Base-by-base conservation (phyloP, 2,329 filamentous ascomycete genomes). In the Clarireedia hainanense region DNA sequence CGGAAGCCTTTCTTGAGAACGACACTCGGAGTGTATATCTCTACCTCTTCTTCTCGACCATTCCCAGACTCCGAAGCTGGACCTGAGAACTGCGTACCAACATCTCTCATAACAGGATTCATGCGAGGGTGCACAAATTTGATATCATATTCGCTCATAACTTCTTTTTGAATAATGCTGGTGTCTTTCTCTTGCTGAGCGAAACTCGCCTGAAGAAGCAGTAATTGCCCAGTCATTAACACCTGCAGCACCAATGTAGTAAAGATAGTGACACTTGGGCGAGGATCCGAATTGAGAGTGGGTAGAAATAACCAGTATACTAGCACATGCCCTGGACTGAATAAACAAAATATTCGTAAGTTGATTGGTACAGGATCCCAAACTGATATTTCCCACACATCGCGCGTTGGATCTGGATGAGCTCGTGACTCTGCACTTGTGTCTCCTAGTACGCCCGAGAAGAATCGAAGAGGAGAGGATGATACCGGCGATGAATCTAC, bases 311-410 rank as follows among this genome's bases (percentile, higher is more conserved):
- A 78, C 77, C 86, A 86, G 73, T 99, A 96, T 27, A 96, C 80
- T 48, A 96, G 74, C n/a, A 95, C 81, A 72, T 99, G 95, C 0
- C 90, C 88, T 0, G 94, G 94, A 65, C 91, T 95, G 74, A 99
- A 97, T 42, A 94, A 76, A 64, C 89, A 94, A 68, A 96, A 91
- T 2, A 97, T 75, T 39, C 85, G 83, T 52, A 97, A 73, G 47
- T 84, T 90, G 37, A 95, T 79, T 2, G 91, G 90, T 47, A 92
- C 80, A 36, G 95, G 94, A 69, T 97, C 91, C 94, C 94, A 99
- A 6, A 97, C 80, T 1, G 86, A 81, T 50, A 99, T 74, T 71
- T 99, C 91, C 94, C 94, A 99, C 9, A 99, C 94, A 70, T 99
- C 91, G 10, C 86, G 81, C 26, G 81, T 80, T 56, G 85, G 83